Evolutionary conservation across 441 rosid genomes (phyloP).

Genomic region (Populus tomentosa): DNA sequence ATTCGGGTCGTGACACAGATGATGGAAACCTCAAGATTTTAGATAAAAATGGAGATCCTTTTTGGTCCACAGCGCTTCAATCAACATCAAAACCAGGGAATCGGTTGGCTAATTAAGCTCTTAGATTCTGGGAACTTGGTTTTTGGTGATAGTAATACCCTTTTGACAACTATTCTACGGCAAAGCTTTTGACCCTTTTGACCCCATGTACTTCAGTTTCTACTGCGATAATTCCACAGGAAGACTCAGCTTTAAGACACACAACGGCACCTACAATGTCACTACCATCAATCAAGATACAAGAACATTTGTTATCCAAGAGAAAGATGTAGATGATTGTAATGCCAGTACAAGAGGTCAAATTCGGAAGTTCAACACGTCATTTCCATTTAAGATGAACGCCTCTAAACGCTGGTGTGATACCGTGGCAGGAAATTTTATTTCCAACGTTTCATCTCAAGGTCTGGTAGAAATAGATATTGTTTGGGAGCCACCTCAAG

Average conservation of each 20-base stretch:
- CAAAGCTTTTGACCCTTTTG: too few species aligned
- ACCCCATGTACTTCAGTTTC: constrained; percentile 44
- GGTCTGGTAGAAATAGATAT: constrained; percentile 46
- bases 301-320: too few species aligned
- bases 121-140: constrained; percentile 38
- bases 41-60: background rate
- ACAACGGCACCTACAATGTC: too few species aligned
- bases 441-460: background rate
- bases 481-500: constrained; percentile 47
- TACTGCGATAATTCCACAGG: constrained; percentile 41
- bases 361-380: constrained; percentile 24
- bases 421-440: too few species aligned
- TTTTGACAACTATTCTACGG: too few species aligned
- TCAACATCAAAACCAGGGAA: background rate
- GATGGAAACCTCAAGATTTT: constrained; percentile 20
- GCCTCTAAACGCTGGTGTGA: constrained; percentile 22
- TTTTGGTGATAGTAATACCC: background rate
- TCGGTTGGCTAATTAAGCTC: constrained; percentile 18
- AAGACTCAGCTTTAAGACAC: too few species aligned
- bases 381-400: constrained; percentile 38
- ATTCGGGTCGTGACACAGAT: background rate
- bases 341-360: constrained; percentile 13
- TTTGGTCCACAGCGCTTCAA: constrained; percentile 11
- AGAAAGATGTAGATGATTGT: constrained; percentile 33
- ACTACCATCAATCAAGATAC: too few species aligned